Base-by-base conservation (phyloP, 2,329 filamentous ascomycete genomes). In the Huntiella bhutanensis region DNA sequence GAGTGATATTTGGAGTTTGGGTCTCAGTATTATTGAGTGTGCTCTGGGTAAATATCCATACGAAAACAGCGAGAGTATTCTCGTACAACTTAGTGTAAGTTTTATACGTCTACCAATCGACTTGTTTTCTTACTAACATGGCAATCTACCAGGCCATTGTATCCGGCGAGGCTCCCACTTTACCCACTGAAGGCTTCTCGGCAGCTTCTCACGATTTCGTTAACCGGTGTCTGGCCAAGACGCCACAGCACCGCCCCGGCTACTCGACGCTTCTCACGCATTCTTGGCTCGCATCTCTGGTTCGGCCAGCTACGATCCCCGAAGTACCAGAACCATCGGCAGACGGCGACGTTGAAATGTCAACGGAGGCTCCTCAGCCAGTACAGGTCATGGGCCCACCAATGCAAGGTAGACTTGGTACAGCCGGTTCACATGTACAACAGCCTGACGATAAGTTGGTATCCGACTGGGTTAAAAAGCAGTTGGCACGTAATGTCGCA, bases 11-110 rank as follows among this genome's bases (percentile, higher is more conserved):
- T 98, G 91, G 91, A 94, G 85, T 61, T 64, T 98, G 54, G 91
- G 91, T 12, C 62, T 98, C 58, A 92, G 85, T 22, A 81, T 98
- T 52, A 93, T 98, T 55, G 91, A 98, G 62, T 96, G 88, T 60
- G 88, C 88, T 17, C 77, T 92, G 68, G 91, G 91, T 40, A 74
- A 80, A 55, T 98, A 98, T 60, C 91, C 91, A 1, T 98, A 98
- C 56, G 91, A 98, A 61, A 91, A 92, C 1, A 96, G 92, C 53
- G 91, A 88, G 59, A 96, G 94, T 57, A 98, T 98, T 54, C 96
- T 98, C 68, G 92, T 85, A 56, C 91, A 98, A 59, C 69, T 98
- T 33, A 92, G 82, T 56, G 91, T 96, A 71, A 77, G 87, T 77
- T 41, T 13, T 17, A 11, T 8, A 13, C 22, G 15, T 39, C 35